Percentiles rank a stretch among this genome's conserved stretches.
Evolutionary conservation across 495 filamentous ascomycete genomes (phyloP).

Genomic region (Neurospora pannonica): DNA sequence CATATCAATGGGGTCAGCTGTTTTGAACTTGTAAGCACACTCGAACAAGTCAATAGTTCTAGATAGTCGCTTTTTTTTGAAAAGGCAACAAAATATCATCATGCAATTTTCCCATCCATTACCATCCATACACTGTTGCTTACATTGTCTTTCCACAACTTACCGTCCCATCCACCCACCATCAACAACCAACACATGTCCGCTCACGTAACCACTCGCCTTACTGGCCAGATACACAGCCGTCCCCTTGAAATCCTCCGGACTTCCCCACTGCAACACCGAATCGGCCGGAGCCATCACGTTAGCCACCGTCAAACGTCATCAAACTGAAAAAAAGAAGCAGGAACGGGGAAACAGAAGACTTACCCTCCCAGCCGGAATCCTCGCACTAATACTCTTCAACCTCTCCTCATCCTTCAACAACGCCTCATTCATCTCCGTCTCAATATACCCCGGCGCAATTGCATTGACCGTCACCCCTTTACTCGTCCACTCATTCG

Average conservation of each 20-base stretch:
- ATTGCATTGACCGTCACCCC: constrained; percentile 72
- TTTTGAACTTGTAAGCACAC: background rate
- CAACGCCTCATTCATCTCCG: constrained; percentile 85
- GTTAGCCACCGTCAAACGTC: too few species aligned
- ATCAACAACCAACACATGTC: constrained; percentile 74
- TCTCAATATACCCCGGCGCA: constrained; percentile 74
- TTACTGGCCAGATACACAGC: constrained; percentile 69
- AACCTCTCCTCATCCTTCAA: constrained; percentile 61
- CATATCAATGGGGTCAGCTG: background rate
- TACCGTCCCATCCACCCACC: constrained; percentile 92
- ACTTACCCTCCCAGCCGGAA: constrained; percentile 60
- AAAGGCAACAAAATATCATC: background rate
- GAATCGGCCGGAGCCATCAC: background rate
- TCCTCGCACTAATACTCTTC: constrained; percentile 66
- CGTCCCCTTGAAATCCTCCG: constrained; percentile 83
- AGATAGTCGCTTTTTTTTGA: background rate
- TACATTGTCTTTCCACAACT: constrained; percentile 1
- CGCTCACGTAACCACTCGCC: constrained; percentile 73
- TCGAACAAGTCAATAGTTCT: background rate
- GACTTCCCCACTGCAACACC: constrained; percentile 54
- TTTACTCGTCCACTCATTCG: constrained; percentile 71
- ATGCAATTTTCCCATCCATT: background rate
- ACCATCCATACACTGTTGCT: background rate
- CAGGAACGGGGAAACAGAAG: too few species aligned
- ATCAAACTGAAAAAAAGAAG: background rate